Conservation (phyloP, 163 green algal genomes). For the Prototheca stagnorum region DNA sequence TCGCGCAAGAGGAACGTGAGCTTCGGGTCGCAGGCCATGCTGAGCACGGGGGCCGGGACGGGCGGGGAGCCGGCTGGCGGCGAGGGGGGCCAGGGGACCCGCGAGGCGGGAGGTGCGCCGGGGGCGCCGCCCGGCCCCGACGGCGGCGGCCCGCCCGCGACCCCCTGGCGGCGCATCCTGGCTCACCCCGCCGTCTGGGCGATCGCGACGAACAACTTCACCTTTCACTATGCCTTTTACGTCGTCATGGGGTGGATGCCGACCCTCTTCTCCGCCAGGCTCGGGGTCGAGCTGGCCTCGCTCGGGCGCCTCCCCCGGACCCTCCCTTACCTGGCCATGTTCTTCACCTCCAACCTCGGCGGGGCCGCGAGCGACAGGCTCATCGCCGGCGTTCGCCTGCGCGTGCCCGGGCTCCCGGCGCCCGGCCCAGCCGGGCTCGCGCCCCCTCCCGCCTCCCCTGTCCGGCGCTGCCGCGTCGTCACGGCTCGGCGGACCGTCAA, state of each 20-base stretch:
- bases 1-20: no score
- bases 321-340: conserved; percentile 93
- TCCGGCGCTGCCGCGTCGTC: conserved; percentile 18
- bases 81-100: not conserved
- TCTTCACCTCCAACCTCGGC: conserved; percentile 69
- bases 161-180: conserved; percentile 55
- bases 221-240: conserved; percentile 97
- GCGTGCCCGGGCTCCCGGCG: no score
- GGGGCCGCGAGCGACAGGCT: conserved; percentile 70
- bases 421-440: no score
- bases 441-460: no score
- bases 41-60: no score
- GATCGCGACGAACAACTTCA: conserved; percentile 95
- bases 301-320: conserved; percentile 59
- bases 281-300: conserved; percentile 38
- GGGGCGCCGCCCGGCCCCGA: not conserved
- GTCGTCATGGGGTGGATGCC: conserved; percentile 98
- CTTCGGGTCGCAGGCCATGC: no score
- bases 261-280: conserved; percentile 67
- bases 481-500: conserved; percentile 63
- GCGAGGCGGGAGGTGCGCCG: no score
- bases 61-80: no score
- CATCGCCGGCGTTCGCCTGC: conserved; percentile 38
- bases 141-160: conserved; percentile 10
- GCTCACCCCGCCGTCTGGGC: conserved; percentile 46